Evolutionary conservation across 352 stramenopile species (phyloP), one percentile per base, ranked within the genome.

Genomic region (Phytopythium chamaehyphon): DNA sequence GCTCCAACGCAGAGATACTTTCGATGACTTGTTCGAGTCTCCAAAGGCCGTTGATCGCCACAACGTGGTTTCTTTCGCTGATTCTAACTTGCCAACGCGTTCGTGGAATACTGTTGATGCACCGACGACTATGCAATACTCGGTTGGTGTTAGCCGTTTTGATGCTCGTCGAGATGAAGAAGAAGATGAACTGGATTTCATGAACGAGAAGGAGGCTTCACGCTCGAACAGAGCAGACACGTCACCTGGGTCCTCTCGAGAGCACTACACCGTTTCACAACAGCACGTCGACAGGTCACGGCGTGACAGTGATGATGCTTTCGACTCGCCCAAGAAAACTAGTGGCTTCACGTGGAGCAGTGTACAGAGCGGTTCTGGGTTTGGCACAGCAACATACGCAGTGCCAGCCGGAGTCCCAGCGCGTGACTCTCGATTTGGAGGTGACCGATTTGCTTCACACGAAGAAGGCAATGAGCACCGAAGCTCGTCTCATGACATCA

Each of bases 11-110:
- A 71, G 78, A 51, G 76, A 69, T 48, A 92, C 81, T 14, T 92
- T 92, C 55, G 78, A 90, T 57, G 71, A 82, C 47, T 55, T 92
- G 15, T 92, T 92, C 22, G 71, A 77, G 28, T 86, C 76, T n/a
- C 78, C 81, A 12, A 79, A 70, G 50, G 51, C 36, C 16, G 28
- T 51, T 19, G 24, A 22, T 12, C 44, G 42, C 21, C 24, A 47
- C 28, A 43, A 45, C 10, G 33, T 18, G 10, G 44, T 24, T 8
- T 35, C 51, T 8, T 33, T 43, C 31, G 19, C 18, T 22, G 15
- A 42, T 9, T 8, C n/a, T 14, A 21, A 6, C 9, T 21, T 51
- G 14, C 33, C 52, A 2, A 33, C 37, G 2, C 40, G 45, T n/a
- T 40, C 55, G 8, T 67, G 59, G 59, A 38, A 39, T 22, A 43